These are phyloP conservation scores for Ceratocystis albifundus DNA, from an alignment of 2,329 filamentous ascomycete genomes.

Conservation along the genomic window DNA sequence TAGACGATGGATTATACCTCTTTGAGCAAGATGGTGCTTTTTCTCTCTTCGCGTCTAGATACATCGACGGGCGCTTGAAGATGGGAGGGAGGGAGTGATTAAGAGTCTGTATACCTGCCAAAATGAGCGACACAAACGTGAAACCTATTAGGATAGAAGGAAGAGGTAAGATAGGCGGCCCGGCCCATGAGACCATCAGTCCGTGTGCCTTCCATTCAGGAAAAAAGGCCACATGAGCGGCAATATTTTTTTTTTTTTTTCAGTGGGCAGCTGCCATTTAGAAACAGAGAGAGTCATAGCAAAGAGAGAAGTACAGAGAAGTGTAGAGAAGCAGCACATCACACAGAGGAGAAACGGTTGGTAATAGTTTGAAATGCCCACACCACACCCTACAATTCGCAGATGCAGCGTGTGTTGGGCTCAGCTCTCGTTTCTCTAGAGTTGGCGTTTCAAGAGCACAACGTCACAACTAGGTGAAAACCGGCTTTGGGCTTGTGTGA, in stretches of 20 bases:
- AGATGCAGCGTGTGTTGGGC: too few relatives aligned
- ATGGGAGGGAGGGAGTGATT: not conserved
- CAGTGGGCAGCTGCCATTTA: not conserved
- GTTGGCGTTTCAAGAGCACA: not conserved
- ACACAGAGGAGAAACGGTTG: not conserved
- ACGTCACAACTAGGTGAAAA: not conserved
- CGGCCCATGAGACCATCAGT: not conserved
- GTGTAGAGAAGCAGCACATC: conserved; percentile 1
- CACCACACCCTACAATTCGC: not conserved
- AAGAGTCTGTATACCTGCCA: not conserved
- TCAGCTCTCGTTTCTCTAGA: not conserved
- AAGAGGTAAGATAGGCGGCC: not conserved
- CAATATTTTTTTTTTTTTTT: not conserved
- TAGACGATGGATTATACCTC: not conserved
- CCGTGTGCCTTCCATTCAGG: not conserved
- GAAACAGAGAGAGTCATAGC: not conserved
- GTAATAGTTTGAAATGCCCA: conserved; percentile 10
- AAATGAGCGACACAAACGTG: not conserved
- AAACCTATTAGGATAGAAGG: not conserved
- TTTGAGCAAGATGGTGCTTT: not conserved
- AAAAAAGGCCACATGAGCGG: not conserved
- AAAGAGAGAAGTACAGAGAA: conserved; percentile 1
- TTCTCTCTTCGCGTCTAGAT: not conserved
- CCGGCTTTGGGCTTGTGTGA: not conserved
- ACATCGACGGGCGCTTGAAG: not conserved